These are phyloP conservation scores for Stromatinia cepivora DNA, from an alignment of 2,329 filamentous ascomycete species.

Conservation along the genomic window DNA sequence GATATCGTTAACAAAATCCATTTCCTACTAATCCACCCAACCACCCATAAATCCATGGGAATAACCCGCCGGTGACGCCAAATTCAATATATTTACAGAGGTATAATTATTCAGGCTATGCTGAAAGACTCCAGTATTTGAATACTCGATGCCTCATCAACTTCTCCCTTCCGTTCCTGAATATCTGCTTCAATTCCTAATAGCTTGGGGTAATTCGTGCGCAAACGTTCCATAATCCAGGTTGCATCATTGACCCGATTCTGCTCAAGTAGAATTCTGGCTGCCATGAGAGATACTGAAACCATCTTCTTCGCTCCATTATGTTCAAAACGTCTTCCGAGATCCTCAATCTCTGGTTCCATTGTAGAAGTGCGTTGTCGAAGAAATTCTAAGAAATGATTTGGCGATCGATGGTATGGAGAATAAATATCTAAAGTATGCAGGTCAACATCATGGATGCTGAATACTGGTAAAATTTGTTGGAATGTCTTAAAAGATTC, in stretches of 20 bases:
- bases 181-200: constrained; percentile 29
- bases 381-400: constrained; percentile 18
- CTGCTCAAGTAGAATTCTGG: constrained; percentile 33
- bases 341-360: not conserved
- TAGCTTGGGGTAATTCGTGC: constrained; percentile 31
- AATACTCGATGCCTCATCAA: constrained; percentile 36
- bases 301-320: constrained; percentile 15
- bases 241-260: constrained; percentile 33
- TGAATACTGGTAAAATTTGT: constrained; percentile 9
- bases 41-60: not conserved
- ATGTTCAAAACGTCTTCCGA: not conserved
- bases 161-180: constrained; percentile 22
- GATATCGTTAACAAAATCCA: not conserved
- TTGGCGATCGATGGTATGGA: constrained; percentile 34
- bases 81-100: not conserved
- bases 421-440: constrained; percentile 26
- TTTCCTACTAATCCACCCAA: not conserved
- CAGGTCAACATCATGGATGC: constrained; percentile 18
- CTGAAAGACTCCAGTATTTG: constrained; percentile 33
- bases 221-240: constrained; percentile 36
- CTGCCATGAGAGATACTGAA: constrained; percentile 32
- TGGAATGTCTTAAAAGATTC: constrained; percentile 18
- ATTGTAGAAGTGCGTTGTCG: not conserved
- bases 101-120: constrained; percentile 23
- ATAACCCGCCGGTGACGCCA: not conserved